Conservation (phyloP, 768 basidiomycete species). For the Pleurotus djamor region DNA sequence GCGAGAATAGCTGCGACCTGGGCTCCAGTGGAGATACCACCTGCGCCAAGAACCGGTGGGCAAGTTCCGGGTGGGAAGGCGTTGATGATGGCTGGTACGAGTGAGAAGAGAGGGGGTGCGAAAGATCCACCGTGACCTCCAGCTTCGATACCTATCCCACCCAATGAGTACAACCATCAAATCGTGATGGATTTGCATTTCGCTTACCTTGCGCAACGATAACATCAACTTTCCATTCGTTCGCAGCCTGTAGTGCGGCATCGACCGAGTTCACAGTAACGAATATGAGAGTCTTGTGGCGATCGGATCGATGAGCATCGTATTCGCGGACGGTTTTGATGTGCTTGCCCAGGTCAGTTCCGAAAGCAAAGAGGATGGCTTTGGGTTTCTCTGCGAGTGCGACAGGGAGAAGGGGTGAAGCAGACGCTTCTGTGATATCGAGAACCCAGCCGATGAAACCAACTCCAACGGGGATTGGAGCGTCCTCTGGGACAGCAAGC, state of each 20-base stretch:
- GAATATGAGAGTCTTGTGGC: conserved; percentile 29
- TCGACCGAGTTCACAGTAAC: conserved; percentile 41
- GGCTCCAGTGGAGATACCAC: conserved; percentile 42
- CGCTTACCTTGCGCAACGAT: conserved; percentile 51
- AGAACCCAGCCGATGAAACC: conserved; percentile 58
- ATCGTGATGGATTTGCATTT: background rate
- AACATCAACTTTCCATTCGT: conserved; percentile 47
- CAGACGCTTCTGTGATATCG: conserved; percentile 34
- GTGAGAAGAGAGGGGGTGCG: conserved; percentile 34
- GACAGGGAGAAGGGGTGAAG: conserved; percentile 28
- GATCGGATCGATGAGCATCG: conserved; percentile 25
- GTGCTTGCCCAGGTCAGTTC: conserved; percentile 40
- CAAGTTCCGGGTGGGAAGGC: conserved; percentile 20
- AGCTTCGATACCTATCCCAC: conserved; percentile 39
- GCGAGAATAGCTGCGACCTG: conserved; percentile 40
- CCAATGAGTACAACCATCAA: background rate
- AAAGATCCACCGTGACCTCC: conserved; percentile 43
- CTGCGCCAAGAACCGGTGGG: conserved; percentile 43
- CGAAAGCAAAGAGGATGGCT: conserved; percentile 56
- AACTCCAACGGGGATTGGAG: conserved; percentile 48
- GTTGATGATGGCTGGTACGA: conserved; percentile 32
- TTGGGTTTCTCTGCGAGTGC: conserved; percentile 38
- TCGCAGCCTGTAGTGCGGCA: conserved; percentile 40
- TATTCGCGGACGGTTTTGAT: conserved; percentile 36
- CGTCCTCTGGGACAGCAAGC: conserved; percentile 21